Evolutionary conservation across 2,329 filamentous ascomycete genomes (phyloP), one percentile per base, ranked within the genome.

Genomic region (Daldinia sp.): DNA sequence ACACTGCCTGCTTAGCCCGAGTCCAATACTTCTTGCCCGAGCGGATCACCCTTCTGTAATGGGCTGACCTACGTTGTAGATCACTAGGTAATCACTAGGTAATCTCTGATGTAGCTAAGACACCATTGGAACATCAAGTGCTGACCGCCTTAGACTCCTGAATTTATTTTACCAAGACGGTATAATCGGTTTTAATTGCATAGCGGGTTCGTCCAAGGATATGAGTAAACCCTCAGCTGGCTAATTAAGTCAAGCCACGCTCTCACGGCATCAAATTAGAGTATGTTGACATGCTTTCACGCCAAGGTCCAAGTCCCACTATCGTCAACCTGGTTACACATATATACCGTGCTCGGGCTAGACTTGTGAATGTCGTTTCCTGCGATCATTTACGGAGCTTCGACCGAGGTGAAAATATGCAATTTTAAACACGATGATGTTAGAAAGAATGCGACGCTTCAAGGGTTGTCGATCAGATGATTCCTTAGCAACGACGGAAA

Each of bases 181-280:
- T 15, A 27, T 47, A 23, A 27, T 15, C 11, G 17, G 10, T 48
- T 8, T 30, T 3, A 13, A 25, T 43, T 48, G 11, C 43, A 48
- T 29, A 48, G 10, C 43, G n/a, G 9, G 30, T 15, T 19, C 23
- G 8, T 48, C 11, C 5, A 25, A 30, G 25, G n/a, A 29, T 29
- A 29, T 19, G 13, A 48, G 23, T 19, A 8, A 4, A 19, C 10
- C 3, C 8, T 15, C 9, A 11, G 15, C 25, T 30, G n/a, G 15
- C 43, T 48, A 48, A 48, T 48, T 48, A 48, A 19, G 25, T 48
- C 23, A 17, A 30, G 43, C 43, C 43, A 48, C 43, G 43, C 43
- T 30, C 25, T 3, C 39, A 21, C 17, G 35, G 35, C n/a, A 34
- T 34, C n/a, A 15, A 5, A 25, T 25, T 5, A 48, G 43, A 25